Evolutionary conservation across 768 basidiomycete species (phyloP).

Genomic region (Naematelia encephala): DNA sequence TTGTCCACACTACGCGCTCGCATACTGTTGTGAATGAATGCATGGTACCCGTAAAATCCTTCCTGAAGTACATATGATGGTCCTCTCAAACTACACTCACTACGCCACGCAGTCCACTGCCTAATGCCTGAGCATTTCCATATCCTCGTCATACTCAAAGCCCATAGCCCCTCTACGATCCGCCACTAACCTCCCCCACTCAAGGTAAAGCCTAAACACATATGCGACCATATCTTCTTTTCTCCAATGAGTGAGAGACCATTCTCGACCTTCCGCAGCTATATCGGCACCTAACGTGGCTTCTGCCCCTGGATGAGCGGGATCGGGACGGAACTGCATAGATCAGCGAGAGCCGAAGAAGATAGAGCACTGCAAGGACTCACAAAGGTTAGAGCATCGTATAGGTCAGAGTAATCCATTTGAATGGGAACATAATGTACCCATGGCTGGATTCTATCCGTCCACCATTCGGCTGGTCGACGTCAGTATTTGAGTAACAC

Average conservation of each 20-base stretch:
- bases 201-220: slow-evolving; percentile 47
- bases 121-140: no score
- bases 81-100: background rate
- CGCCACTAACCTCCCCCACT: slow-evolving; percentile 46
- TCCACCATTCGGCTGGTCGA: slow-evolving; percentile 46
- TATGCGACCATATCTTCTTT: slow-evolving; percentile 46
- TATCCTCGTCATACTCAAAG: slow-evolving; percentile 28
- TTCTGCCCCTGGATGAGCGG: slow-evolving; percentile 18
- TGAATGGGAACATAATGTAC: slow-evolving; percentile 48
- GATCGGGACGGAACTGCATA: slow-evolving; percentile 31
- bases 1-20: background rate
- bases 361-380: no score
- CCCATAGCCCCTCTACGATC: slow-evolving; percentile 27
- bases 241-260: slow-evolving; percentile 40
- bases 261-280: slow-evolving; percentile 35
- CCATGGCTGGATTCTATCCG: slow-evolving; percentile 48
- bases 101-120: no score
- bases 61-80: background rate
- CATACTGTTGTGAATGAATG: background rate
- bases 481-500: no score
- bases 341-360: background rate
- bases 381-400: slow-evolving; percentile 41
- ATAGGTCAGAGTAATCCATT: slow-evolving; percentile 42
- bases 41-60: background rate
- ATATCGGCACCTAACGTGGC: slow-evolving; percentile 34